Percentiles rank a stretch among this genome's conserved stretches.
Conservation (phyloP, 768 basidiomycete species). For the Kwoniella sp. region DNA sequence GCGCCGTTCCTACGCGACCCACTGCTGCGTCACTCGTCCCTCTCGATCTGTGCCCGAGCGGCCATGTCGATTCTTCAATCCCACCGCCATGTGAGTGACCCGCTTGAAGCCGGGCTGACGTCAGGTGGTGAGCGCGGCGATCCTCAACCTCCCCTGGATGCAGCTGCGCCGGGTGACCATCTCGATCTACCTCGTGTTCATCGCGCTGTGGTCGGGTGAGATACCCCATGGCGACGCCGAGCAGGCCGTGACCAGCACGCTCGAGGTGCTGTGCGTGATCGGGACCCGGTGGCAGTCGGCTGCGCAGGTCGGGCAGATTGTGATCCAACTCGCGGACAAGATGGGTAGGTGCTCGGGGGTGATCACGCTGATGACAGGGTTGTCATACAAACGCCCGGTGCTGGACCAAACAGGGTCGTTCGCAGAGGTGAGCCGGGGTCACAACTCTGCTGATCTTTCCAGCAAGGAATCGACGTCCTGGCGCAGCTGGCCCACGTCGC, state of each 20-base stretch:
- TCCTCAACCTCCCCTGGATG: conserved; percentile 28
- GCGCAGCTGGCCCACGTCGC: not conserved
- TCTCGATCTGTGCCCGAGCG: conserved; percentile 13
- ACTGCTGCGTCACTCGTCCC: conserved; percentile 14
- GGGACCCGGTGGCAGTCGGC: conserved; percentile 21
- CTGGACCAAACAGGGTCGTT: not conserved
- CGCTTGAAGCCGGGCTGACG: not conserved
- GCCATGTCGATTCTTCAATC: conserved; percentile 12
- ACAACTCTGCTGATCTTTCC: not conserved
- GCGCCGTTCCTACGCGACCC: conserved; percentile 12
- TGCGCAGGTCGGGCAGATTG: not conserved
- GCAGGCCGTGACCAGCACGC: conserved; percentile 5
- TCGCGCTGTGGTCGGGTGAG: conserved; percentile 17
- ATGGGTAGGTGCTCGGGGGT: conserved; percentile 6
- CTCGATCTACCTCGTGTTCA: conserved; percentile 16
- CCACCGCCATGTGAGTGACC: conserved; percentile 4
- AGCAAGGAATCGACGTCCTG: not conserved
- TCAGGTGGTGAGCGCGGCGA: conserved; percentile 13
- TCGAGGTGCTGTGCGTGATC: conserved; percentile 7
- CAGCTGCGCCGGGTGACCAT: conserved; percentile 20
- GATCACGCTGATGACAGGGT: too few relatives aligned
- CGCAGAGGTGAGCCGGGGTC: not conserved
- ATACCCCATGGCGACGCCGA: conserved; percentile 7
- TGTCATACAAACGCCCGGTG: not conserved
- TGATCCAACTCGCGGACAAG: conserved; percentile 11